Conservation (phyloP, 768 basidiomycete genomes). For the Pleurotus tuoliensis region DNA sequence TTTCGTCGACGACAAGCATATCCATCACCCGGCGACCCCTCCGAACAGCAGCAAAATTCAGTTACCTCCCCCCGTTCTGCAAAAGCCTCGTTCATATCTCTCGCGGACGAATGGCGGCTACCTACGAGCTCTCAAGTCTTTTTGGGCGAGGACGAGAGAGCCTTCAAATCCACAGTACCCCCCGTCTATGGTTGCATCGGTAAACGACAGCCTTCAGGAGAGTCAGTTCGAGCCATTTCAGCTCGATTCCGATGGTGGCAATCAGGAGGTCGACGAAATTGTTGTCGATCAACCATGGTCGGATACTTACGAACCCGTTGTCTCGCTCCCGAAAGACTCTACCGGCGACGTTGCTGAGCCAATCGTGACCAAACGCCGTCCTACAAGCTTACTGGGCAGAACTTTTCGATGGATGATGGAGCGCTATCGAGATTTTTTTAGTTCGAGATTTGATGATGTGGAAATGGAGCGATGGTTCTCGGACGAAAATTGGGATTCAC, state of each 20-base stretch:
- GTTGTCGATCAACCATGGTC: conserved; percentile 7
- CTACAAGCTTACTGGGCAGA: background rate
- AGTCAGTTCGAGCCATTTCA: conserved; percentile 1
- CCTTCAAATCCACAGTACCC: background rate
- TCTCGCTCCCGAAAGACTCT: background rate
- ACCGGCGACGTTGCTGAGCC: background rate
- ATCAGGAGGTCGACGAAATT: conserved; percentile 7
- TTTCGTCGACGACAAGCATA: conserved; percentile 2
- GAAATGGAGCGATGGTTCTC: background rate
- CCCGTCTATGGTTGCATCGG: background rate
- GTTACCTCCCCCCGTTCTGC: conserved; percentile 2
- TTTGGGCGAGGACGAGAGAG: background rate
- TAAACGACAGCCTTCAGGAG: background rate
- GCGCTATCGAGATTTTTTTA: conserved; percentile 1
- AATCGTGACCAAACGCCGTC: background rate
- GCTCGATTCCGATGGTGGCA: background rate
- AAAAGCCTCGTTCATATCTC: background rate
- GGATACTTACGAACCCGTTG: background rate
- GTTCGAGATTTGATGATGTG: background rate
- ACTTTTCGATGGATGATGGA: background rate
- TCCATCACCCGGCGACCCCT: background rate
- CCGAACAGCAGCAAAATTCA: background rate
- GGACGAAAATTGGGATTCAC: background rate
- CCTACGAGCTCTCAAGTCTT: background rate
- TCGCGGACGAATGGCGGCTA: background rate